Percentiles rank a stretch among this genome's conserved stretches.
Conservation (phyloP, 441 rosid species). For the Erodium chrysanthum region DNA sequence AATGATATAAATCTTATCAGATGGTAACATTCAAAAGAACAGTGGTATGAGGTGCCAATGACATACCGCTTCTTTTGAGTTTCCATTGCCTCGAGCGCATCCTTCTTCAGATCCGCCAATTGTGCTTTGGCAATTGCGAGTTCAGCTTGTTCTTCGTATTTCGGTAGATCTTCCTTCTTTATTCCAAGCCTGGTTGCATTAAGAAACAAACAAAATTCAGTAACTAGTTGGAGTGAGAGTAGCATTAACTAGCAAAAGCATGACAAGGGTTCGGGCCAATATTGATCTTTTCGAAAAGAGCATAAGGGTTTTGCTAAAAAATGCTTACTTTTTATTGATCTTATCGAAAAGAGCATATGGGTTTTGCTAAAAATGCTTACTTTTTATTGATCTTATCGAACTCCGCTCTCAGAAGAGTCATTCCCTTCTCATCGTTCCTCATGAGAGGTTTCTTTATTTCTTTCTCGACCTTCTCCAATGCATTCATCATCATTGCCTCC, state of each 20-base stretch:
- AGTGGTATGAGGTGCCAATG: background rate
- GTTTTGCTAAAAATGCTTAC: slow-evolving; percentile 29
- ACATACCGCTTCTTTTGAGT: slow-evolving; percentile 73
- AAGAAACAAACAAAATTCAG: background rate
- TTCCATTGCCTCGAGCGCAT: slow-evolving; percentile 83
- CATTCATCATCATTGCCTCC: slow-evolving; percentile 92
- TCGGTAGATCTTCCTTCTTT: slow-evolving; percentile 74
- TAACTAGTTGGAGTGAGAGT: background rate
- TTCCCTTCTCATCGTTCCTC: slow-evolving; percentile 84
- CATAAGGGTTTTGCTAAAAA: too few relatives aligned
- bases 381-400: slow-evolving; percentile 86
- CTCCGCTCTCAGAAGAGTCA: slow-evolving; percentile 73
- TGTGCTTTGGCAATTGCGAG: slow-evolving; percentile 79
- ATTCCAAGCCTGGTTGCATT: slow-evolving; percentile 63
- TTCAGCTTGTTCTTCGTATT: slow-evolving; percentile 74
- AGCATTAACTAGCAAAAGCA: background rate
- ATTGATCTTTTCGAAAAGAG: too few relatives aligned
- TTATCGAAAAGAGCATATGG: too few relatives aligned
- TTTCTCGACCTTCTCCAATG: slow-evolving; percentile 83
- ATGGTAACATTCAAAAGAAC: too few relatives aligned
- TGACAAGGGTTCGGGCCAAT: too few relatives aligned
- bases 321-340: too few relatives aligned
- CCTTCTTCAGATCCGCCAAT: slow-evolving; percentile 78
- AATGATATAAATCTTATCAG: too few relatives aligned
- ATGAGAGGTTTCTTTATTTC: slow-evolving; percentile 86